Evolutionary conservation across 2,329 filamentous ascomycete genomes (phyloP).

Genomic region (Ophiostoma angusticollis): DNA sequence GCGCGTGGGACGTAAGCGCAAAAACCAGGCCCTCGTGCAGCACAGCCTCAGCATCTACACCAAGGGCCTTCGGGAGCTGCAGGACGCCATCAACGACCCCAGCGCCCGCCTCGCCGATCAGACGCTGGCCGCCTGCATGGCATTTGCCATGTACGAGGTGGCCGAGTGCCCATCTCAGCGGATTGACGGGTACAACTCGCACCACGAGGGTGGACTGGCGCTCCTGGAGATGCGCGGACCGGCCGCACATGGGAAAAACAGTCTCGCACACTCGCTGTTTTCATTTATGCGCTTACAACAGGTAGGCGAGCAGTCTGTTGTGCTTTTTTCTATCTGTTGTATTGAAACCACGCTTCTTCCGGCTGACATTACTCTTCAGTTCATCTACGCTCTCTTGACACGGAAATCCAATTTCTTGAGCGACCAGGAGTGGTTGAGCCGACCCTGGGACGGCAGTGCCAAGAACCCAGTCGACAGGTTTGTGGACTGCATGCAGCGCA

Average conservation of each 20-base stretch:
- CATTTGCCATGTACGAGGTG: conserved; percentile 15
- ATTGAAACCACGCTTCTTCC: no score
- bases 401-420: conserved; percentile 12
- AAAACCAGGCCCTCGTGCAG: conserved; percentile 8
- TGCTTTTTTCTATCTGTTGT: no score
- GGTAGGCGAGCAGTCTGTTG: no score
- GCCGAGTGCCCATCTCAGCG: conserved; percentile 13
- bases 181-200: conserved; percentile 12
- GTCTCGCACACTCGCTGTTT: conserved; percentile 14
- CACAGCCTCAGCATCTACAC: conserved; percentile 13
- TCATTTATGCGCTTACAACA: conserved; percentile 13
- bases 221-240: conserved; percentile 15
- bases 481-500: conserved; percentile 14
- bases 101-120: conserved; percentile 7
- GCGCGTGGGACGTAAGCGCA: conserved; percentile 8
- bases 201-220: conserved; percentile 13
- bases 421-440: conserved; percentile 10
- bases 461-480: conserved; percentile 15
- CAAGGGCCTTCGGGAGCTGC: conserved; percentile 8
- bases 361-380: conserved; percentile 12
- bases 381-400: conserved; percentile 10
- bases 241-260: conserved; percentile 8
- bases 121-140: conserved; percentile 14
- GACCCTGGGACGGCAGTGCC: conserved; percentile 10
- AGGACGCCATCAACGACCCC: conserved; percentile 10